phyloP scores from a whole-genome alignment of 805 yeast species.

The Wickerhamiella cacticola region DNA sequence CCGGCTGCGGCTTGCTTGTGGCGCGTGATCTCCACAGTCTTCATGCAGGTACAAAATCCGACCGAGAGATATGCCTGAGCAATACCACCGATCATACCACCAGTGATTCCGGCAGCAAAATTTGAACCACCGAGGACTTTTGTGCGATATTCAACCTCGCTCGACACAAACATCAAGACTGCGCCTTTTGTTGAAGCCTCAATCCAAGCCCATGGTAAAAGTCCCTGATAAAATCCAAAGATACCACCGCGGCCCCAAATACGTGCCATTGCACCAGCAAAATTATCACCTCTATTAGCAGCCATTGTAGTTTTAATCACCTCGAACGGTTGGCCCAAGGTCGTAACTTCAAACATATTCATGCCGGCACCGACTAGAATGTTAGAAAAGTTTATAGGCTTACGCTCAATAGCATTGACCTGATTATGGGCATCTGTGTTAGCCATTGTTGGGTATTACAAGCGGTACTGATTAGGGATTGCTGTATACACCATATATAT shows the following conservation, averaged over 20 bases:
- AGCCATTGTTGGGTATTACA: background rate
- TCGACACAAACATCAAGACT: slow-evolving; percentile 78
- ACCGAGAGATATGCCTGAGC: slow-evolving; percentile 91
- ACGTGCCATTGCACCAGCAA: slow-evolving; percentile 53
- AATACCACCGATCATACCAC: slow-evolving; percentile 93
- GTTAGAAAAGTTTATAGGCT: slow-evolving; percentile 78
- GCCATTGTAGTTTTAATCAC: slow-evolving; percentile 97
- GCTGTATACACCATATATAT: background rate
- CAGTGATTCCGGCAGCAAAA: slow-evolving; percentile 81
- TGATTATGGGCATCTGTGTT: background rate
- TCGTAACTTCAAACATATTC: slow-evolving; percentile 83
- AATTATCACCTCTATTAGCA: slow-evolving; percentile 67
- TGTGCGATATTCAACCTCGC: slow-evolving; percentile 78
- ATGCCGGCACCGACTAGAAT: slow-evolving; percentile 87
- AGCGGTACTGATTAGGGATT: background rate
- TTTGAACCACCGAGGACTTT: slow-evolving; percentile 43
- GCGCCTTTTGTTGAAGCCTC: slow-evolving; percentile 99
- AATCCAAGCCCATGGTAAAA: slow-evolving; percentile 99
- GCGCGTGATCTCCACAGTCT: slow-evolving; percentile 95
- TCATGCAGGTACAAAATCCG: slow-evolving; percentile 99
- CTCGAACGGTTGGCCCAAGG: slow-evolving; percentile 94
- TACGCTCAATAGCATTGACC: slow-evolving; percentile 40
- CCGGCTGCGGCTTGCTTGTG: slow-evolving; percentile 63
- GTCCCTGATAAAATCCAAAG: slow-evolving; percentile 88
- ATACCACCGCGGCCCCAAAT: slow-evolving; percentile 94